phyloP scores from a whole-genome alignment of 768 basidiomycete genomes.

The Suillus variegatus region DNA sequence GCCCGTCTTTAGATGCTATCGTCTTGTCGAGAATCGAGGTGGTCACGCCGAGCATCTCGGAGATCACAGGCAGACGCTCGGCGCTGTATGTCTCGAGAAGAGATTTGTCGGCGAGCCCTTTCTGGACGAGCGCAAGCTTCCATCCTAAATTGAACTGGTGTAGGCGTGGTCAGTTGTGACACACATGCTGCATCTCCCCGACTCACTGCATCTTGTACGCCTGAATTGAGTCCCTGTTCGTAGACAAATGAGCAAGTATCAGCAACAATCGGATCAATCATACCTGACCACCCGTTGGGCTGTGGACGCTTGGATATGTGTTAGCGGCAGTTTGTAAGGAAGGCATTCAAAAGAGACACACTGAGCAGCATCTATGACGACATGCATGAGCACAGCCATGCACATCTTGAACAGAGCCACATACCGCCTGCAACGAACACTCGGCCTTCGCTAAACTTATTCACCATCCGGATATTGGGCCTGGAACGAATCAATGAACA shows the following conservation, averaged over 20 bases:
- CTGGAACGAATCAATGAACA: not conserved
- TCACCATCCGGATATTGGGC: slow-evolving; percentile 18
- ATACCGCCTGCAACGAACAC: slow-evolving; percentile 19
- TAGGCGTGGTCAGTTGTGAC: not conserved
- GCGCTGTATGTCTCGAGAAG: slow-evolving; percentile 40
- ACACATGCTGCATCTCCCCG: slow-evolving; percentile 12
- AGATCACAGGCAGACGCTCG: slow-evolving; percentile 45
- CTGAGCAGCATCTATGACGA: slow-evolving; percentile 26
- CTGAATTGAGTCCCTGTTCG: slow-evolving; percentile 21
- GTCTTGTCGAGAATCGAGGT: slow-evolving; percentile 13
- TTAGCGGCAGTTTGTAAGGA: slow-evolving; percentile 1
- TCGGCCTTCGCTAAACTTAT: slow-evolving; percentile 14
- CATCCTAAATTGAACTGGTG: slow-evolving; percentile 40
- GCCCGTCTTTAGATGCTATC: not conserved
- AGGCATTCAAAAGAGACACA: not conserved
- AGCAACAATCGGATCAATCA: not conserved
- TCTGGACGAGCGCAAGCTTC: slow-evolving; percentile 42
- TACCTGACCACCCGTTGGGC: slow-evolving; percentile 23
- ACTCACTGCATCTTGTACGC: slow-evolving; percentile 28
- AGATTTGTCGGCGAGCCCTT: slow-evolving; percentile 29
- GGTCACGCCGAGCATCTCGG: slow-evolving; percentile 39
- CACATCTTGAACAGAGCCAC: not conserved
- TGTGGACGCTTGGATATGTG: slow-evolving; percentile 17
- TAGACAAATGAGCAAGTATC: not conserved
- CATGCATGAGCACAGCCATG: not conserved